These are phyloP conservation scores for Auriscalpium vulgare DNA, from an alignment of 768 basidiomycete species.

Conservation along the genomic window DNA sequence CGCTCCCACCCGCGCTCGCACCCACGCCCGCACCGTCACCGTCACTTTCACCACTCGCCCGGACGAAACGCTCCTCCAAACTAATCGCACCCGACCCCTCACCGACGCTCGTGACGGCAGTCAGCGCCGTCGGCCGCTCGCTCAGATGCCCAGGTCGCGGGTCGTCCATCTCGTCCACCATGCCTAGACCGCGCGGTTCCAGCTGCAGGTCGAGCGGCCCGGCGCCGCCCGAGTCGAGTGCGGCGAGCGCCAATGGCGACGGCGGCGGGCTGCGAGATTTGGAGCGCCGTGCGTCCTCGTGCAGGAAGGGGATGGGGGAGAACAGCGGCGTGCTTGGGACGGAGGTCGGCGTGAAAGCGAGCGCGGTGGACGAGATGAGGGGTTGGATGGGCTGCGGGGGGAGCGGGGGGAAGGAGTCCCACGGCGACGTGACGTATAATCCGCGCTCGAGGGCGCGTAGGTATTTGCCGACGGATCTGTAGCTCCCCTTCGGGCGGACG, in stretches of 20 bases:
- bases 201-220: slow-evolving; percentile 23
- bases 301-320: slow-evolving; percentile 82
- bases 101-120: slow-evolving; percentile 44
- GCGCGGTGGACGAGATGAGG: slow-evolving; percentile 25
- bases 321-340: slow-evolving; percentile 75
- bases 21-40: slow-evolving; percentile 14
- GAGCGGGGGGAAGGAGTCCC: slow-evolving; percentile 64
- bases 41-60: slow-evolving; percentile 28
- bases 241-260: slow-evolving; percentile 54
- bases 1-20: not conserved
- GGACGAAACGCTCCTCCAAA: slow-evolving; percentile 59
- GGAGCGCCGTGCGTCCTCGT: slow-evolving; percentile 74
- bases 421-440: slow-evolving; percentile 76
- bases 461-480: slow-evolving; percentile 78
- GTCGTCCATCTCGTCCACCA: slow-evolving; percentile 84
- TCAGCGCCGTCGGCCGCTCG: slow-evolving; percentile 66
- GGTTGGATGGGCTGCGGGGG: slow-evolving; percentile 27
- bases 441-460: slow-evolving; percentile 80
- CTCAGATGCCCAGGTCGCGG: slow-evolving; percentile 80
- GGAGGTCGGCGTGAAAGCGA: slow-evolving; percentile 41
- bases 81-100: slow-evolving; percentile 43
- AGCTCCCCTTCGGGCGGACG: slow-evolving; percentile 57
- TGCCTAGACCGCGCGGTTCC: slow-evolving; percentile 49
- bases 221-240: slow-evolving; percentile 24
- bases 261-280: slow-evolving; percentile 75